phyloP scores from a whole-genome alignment of 768 basidiomycete genomes.

The Termitomyces sp. region DNA sequence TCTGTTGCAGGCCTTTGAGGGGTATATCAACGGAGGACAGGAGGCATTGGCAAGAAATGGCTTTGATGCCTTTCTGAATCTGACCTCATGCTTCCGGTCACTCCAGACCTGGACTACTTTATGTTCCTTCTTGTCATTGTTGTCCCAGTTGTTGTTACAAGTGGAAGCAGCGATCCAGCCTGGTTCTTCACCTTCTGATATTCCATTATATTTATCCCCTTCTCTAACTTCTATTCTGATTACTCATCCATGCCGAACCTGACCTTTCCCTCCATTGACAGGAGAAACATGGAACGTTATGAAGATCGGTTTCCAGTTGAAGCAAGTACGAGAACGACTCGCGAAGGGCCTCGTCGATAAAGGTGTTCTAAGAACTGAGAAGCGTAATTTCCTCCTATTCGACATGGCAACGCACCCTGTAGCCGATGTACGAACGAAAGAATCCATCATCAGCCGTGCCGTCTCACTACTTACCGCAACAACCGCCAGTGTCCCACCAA shows the following conservation, averaged over 20 bases:
- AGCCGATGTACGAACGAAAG: constrained; percentile 89
- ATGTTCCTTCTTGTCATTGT: neutral
- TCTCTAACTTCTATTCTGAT: neutral
- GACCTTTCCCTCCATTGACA: constrained; percentile 26
- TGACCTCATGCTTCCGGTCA: neutral
- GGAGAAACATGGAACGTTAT: constrained; percentile 99
- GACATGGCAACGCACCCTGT: constrained; percentile 99
- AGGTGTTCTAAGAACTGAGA: constrained; percentile 97
- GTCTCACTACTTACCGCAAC: constrained; percentile 78
- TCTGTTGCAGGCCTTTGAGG: neutral
- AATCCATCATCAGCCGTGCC: constrained; percentile 73
- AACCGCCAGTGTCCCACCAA: constrained; percentile 74
- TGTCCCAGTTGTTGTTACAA: neutral
- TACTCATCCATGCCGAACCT: neutral
- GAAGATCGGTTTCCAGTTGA: constrained; percentile 99
- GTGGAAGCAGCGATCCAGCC: neutral
- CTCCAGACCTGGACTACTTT: neutral
- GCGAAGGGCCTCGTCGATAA: constrained; percentile 98
- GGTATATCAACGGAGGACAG: neutral
- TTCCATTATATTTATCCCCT: neutral
- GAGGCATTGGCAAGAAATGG: neutral
- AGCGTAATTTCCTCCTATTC: constrained; percentile 97
- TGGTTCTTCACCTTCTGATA: neutral
- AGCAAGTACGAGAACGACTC: constrained; percentile 96
- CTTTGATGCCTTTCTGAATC: neutral